phyloP scores from a whole-genome alignment of 1,139 yeast species.

The Zygosaccharomyces sapae region DNA sequence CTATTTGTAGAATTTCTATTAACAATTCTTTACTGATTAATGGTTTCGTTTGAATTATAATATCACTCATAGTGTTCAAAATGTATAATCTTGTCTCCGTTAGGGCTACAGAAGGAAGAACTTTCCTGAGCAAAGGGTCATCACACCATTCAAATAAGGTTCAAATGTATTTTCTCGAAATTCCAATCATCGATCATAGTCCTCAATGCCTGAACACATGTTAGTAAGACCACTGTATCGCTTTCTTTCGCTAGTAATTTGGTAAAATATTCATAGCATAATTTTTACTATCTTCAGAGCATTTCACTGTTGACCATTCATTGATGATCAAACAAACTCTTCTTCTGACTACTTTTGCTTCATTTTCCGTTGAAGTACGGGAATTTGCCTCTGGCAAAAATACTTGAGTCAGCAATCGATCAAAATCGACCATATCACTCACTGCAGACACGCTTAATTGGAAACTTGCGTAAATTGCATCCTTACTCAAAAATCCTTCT shows the following conservation, averaged over 20 bases:
- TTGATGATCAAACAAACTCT: conserved; percentile 70
- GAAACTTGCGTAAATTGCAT: conserved; percentile 75
- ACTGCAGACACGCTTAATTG: conserved; percentile 71
- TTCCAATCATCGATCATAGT: conserved; percentile 82
- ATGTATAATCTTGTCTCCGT: conserved; percentile 75
- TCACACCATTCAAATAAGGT: conserved; percentile 56
- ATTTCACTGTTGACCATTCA: conserved; percentile 75
- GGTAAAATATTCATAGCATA: conserved; percentile 55
- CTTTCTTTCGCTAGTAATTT: conserved; percentile 40
- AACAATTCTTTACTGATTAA: conserved; percentile 49
- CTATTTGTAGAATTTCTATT: conserved; percentile 51
- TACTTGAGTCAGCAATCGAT: conserved; percentile 51
- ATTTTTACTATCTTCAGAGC: conserved; percentile 55
- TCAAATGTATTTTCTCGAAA: conserved; percentile 60
- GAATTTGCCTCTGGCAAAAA: conserved; percentile 61
- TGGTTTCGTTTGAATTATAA: conserved; percentile 65
- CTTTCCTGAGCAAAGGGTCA: conserved; percentile 43
- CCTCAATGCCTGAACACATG: conserved; percentile 70
- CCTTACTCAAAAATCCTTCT: conserved; percentile 61
- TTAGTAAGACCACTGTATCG: conserved; percentile 71
- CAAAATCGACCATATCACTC: conserved; percentile 60
- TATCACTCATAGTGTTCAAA: conserved; percentile 58
- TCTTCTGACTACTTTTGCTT: conserved; percentile 61
- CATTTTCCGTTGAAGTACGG: conserved; percentile 21
- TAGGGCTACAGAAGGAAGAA: conserved; percentile 47